A percentile compares a stretch with the other conserved stretches of the same genome.
Conservation (phyloP, 352 stramenopile species). For the Elongisporangium prolatum region DNA sequence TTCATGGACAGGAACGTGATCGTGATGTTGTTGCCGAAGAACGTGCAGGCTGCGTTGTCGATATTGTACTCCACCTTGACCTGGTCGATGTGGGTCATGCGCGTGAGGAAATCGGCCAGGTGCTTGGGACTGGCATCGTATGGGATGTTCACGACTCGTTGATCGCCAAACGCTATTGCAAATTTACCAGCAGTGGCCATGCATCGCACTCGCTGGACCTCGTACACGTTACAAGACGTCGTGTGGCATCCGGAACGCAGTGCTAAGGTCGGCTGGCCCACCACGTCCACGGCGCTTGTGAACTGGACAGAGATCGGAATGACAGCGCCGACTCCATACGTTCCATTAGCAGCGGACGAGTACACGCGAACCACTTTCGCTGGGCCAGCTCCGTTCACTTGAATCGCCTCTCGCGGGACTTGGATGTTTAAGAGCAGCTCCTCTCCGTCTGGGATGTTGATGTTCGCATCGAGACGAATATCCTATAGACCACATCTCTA, state of each 20-base stretch:
- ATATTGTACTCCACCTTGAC: conserved; percentile 61
- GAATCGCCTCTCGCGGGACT: conserved; percentile 48
- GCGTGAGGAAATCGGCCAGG: conserved; percentile 41
- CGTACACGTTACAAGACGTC: conserved; percentile 39
- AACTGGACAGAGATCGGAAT: conserved; percentile 69
- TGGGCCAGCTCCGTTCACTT: conserved; percentile 39
- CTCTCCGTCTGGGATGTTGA: conserved; percentile 65
- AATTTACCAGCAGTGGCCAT: conserved; percentile 63
- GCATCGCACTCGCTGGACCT: conserved; percentile 62
- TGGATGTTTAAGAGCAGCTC: conserved; percentile 63
- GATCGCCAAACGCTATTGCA: conserved; percentile 40
- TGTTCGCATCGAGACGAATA: conserved; percentile 60
- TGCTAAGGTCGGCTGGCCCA: conserved; percentile 34
- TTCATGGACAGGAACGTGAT: conserved; percentile 79
- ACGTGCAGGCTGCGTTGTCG: conserved; percentile 54
- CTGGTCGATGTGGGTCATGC: conserved; percentile 60
- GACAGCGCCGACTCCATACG: conserved; percentile 51
- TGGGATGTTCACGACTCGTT: conserved; percentile 63
- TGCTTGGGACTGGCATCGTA: conserved; percentile 42
- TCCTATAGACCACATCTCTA: conserved; percentile 15
- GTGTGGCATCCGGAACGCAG: conserved; percentile 55
- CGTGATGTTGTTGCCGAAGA: conserved; percentile 76
- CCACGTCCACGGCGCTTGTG: conserved; percentile 60
- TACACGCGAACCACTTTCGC: conserved; percentile 66
- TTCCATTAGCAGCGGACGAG: conserved; percentile 37